Evolutionary conservation across 2,329 filamentous ascomycete species (phyloP), one percentile per base, ranked within the genome.

Genomic region (Emergomyces orientalis): DNA sequence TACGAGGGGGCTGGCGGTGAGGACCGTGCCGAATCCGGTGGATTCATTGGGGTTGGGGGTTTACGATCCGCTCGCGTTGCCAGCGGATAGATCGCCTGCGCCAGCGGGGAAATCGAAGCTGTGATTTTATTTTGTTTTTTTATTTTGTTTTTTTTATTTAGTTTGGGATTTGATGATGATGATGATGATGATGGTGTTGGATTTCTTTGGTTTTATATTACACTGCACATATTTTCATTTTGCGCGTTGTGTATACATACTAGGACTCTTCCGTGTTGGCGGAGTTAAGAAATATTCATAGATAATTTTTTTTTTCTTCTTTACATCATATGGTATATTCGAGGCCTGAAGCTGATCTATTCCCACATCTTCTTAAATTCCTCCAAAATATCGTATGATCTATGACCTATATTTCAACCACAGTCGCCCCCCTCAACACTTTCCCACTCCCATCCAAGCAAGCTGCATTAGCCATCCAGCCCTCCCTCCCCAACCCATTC

Each of bases 381-480:
- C 7, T 43, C 41, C 41, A 39, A 39, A 39, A 39, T 39, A 37
- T 45, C 14, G 34, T 60, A 17, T 34, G n/a, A 27, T 39, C n/a
- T 25, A 19, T 14, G 9, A 17, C 25, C 25, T 60, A 30, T 52
- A 76, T 62, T 27, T 69, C 63, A 61, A 79, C 71, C 22, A 78
- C 74, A 56, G 73, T 71, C 34, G 71, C 70, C 61, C 78, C 77
- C 45, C 68, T 66, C 61, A 78, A 65, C 52, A 67, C 64, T n/a
- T 73, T 73, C 5, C 71, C 73, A 59, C 72, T 71, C 30, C 71
- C 68, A 68, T 76, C 75, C 70, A 77, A 76, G 65, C 73, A 73
- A 49, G 83, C 81, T 17, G 86, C 85, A 74, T 88, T 88, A 2
- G 88, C 80, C 78, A 88, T 78, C 67, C 75, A 66, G 76, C 84